Evolutionary conservation across 2,329 filamentous ascomycete genomes (phyloP).

Genomic region (Cordyceps fumosorosea): DNA sequence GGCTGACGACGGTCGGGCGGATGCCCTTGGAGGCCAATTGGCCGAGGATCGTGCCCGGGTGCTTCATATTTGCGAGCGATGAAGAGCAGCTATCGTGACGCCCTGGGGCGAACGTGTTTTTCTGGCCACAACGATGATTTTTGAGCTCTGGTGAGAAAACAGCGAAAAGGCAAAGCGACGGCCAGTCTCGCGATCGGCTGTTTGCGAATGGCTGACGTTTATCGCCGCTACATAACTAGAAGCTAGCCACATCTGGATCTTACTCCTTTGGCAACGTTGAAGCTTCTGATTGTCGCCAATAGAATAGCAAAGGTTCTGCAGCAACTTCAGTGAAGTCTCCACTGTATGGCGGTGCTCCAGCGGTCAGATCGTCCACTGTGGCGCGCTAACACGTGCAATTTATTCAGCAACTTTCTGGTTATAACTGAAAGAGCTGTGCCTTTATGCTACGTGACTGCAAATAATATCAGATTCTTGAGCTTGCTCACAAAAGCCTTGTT

Average conservation of each 20-base stretch:
- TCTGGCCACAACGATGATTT: neutral
- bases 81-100: neutral
- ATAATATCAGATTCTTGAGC: neutral
- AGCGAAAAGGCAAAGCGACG: neutral
- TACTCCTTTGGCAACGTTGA: neutral
- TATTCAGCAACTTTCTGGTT: neutral
- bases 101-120: neutral
- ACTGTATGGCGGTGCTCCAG: neutral
- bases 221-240: neutral
- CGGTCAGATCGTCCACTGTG: neutral
- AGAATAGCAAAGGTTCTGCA: neutral
- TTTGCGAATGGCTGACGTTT: neutral
- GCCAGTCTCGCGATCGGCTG: neutral
- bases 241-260: conserved; percentile 4
- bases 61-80: conserved; percentile 1
- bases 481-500: neutral
- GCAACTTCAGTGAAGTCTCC: neutral
- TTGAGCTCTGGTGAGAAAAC: neutral
- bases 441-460: neutral
- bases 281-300: neutral
- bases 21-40: conserved; percentile 9
- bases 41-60: neutral
- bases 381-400: neutral
- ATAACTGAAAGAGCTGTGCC: no score
- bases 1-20: neutral